Base-by-base conservation (phyloP, 2,329 filamentous ascomycete genomes). In the Metarhizium rileyi region DNA sequence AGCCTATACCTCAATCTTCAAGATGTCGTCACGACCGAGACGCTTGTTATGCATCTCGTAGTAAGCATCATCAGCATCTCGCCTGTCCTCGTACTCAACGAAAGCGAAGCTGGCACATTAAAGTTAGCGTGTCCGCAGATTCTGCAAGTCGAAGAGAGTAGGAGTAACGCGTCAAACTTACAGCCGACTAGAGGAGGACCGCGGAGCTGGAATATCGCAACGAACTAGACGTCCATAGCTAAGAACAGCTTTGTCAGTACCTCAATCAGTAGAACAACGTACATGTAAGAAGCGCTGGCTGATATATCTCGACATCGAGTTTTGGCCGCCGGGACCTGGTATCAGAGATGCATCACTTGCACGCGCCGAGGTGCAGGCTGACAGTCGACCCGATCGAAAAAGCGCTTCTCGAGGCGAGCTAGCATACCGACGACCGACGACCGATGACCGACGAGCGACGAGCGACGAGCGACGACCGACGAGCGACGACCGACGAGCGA, bases 31-130 rank as follows among this genome's bases (percentile, higher is more conserved):
- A 55, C 91, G 86, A 44, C 90, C 90, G 60, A 98, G 90, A 58
- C 91, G 89, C 81, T 96, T 96, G 77, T 97, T 97, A 67, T 98
- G 93, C 93, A 98, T 98, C 74, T 98, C 93, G 69, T 98, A 89
- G 68, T 98, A 98, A 44, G 93, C 93, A 73, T 98, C 93, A 69
- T 98, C 93, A 56, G 93, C 90, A 76, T 98, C 93, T 61, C 93
- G 90, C 62, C 91, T 88, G 69, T 90, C 94, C 75, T 98, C 93
- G 70, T 98, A 98, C 73, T 98, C 93, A 57, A 98, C 93, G 68
- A 98, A 98, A 35, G 93, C 93, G 69, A 98, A 98, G 59, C 93
- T 83, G 25, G 6, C 23, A 27, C 16, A 25, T 5, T n/a, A 26
- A 9, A 3, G 44, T 58, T 30, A 54, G 51, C 23, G 25, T 14